Percentiles rank a stretch among this genome's conserved stretches.
phyloP scores from a whole-genome alignment of 352 stramenopile genomes.

The Pythium aristosporum region DNA sequence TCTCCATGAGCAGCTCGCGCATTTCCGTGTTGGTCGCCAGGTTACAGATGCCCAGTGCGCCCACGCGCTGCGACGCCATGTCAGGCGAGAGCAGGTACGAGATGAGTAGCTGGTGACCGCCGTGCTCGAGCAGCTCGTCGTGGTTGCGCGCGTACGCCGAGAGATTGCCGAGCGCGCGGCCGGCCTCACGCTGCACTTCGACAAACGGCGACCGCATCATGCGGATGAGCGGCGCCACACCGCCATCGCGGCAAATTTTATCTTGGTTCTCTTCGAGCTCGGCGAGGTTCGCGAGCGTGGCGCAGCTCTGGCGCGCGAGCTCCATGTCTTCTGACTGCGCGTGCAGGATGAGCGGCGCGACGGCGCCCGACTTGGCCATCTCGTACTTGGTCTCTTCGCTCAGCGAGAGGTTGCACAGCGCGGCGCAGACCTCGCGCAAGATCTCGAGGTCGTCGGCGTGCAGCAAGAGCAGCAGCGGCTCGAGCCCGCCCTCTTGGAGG shows the following conservation, averaged over 20 bases:
- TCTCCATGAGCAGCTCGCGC: slow-evolving; percentile 91
- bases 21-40: slow-evolving; percentile 91
- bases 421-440: slow-evolving; percentile 91
- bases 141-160: slow-evolving; percentile 89
- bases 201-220: slow-evolving; percentile 96
- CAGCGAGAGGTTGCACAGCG: slow-evolving; percentile 94
- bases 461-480: slow-evolving; percentile 91
- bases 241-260: slow-evolving; percentile 92
- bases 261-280: slow-evolving; percentile 95
- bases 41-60: slow-evolving; percentile 94
- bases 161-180: slow-evolving; percentile 92
- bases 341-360: slow-evolving; percentile 89
- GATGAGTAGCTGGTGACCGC: slow-evolving; percentile 93
- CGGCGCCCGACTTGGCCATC: slow-evolving; percentile 92
- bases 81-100: slow-evolving; percentile 95
- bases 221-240: slow-evolving; percentile 88
- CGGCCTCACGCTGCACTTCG: slow-evolving; percentile 91
- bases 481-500: slow-evolving; percentile 94
- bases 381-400: slow-evolving; percentile 98
- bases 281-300: slow-evolving; percentile 93
- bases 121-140: slow-evolving; percentile 89
- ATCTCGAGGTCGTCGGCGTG: slow-evolving; percentile 92
- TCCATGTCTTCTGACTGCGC: slow-evolving; percentile 94
- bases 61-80: slow-evolving; percentile 92
- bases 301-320: slow-evolving; percentile 88